These are phyloP conservation scores for Sherardia arvensis DNA, from an alignment of 257 asterid genomes.

Conservation along the genomic window DNA sequence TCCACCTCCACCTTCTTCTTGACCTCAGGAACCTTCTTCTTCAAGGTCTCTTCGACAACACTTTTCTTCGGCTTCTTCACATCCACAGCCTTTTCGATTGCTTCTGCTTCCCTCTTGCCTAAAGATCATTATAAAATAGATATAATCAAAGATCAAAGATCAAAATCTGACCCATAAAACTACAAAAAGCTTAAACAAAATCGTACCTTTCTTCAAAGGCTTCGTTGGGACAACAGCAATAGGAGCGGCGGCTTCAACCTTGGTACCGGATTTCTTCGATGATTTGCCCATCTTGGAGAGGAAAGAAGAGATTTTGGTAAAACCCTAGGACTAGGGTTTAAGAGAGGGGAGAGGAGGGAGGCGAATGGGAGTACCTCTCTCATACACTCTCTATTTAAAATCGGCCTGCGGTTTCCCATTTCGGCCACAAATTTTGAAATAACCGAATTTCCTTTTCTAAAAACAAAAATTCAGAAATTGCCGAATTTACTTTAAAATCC, in stretches of 20 bases:
- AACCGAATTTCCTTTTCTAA: too few relatives aligned
- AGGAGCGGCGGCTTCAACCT: constrained; percentile 24
- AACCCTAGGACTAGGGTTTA: constrained; percentile 28
- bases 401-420: too few relatives aligned
- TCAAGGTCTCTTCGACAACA: constrained; percentile 16
- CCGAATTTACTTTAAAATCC: too few relatives aligned
- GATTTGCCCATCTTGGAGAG: constrained; percentile 28
- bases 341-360: background rate
- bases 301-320: background rate
- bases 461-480: too few relatives aligned
- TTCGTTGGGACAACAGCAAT: constrained; percentile 28
- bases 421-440: too few relatives aligned
- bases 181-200: background rate
- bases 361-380: background rate
- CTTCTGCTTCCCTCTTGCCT: constrained; percentile 43
- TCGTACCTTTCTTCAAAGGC: constrained; percentile 49
- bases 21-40: constrained; percentile 21
- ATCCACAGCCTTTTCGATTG: constrained; percentile 20
- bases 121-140: background rate
- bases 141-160: background rate
- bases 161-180: too few relatives aligned
- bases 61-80: constrained; percentile 36
- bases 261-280: constrained; percentile 22
- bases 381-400: too few relatives aligned
- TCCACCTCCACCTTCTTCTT: constrained; percentile 34